Evolutionary conservation across 164 flowering plant species (phyloP), one percentile per base, ranked within the genome.

Genomic region (Magnolia kwangsiensis): DNA sequence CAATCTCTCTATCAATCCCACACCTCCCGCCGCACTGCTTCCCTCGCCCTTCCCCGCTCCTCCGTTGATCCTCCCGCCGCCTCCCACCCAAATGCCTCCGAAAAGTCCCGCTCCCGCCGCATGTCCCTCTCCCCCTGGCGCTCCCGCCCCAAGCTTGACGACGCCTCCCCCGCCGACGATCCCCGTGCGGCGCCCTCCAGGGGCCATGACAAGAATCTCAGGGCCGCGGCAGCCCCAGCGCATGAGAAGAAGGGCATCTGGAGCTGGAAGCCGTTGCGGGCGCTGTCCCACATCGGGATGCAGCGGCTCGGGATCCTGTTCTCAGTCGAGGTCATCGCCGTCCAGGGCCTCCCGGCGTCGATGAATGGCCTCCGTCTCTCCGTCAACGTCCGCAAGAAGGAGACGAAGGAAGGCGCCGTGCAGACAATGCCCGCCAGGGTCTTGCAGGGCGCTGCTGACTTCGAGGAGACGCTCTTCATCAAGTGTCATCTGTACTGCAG

Each of bases 241-340:
- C 67, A 81, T 0, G 87, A 87, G 76, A 93, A 90, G 88, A 91
- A 90, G 77, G 96, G 97, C 24, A 71, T 95, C 24, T 92, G 97
- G 98, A 92, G 84, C 27, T 95, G 99, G 99, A 93, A 95, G 85
- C 95, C 99, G 0, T 88, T 95, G 59, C 84, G 98, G 27, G 98
- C 91, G 9, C 82, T 95, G 51, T 78, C 93, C 1, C 98, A 89
- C 73, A 90, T 95, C 23, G 87, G 91, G 16, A 95, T 85, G 98
- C 92, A 89, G 81, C 90, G 91, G 73, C 27, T 93, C 79, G 89
- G 95, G 74, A 89, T 92, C 67, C 77, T 95, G 82, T 90, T 95
- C 80, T 95, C 99, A 16, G 91, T 95, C 1, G 99, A 95, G 78
- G 95, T 95, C 10, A 95, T 95, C 7, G 72, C 89, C 0, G 86